These are phyloP conservation scores for Amylostereum chailletii DNA, from an alignment of 1,284 basidiomycete genomes.

Conservation along the genomic window DNA sequence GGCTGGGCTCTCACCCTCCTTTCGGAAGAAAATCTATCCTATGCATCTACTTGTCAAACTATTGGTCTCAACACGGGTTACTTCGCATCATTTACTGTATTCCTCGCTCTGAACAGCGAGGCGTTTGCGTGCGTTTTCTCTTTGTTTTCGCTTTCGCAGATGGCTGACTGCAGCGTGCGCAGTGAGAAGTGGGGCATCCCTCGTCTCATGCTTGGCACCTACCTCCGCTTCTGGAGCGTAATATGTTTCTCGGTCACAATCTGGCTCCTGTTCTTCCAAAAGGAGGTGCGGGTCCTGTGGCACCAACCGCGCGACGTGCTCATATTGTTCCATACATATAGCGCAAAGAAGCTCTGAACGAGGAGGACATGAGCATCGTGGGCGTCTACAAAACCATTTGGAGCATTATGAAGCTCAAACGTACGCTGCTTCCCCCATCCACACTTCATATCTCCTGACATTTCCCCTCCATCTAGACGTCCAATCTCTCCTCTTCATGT, in stretches of 20 bases:
- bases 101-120: conserved; percentile 93
- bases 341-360: conserved; percentile 65
- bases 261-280: conserved; percentile 86
- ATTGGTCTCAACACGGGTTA: conserved; percentile 96
- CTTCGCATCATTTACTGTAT: conserved; percentile 95
- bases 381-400: conserved; percentile 94
- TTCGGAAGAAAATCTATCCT: conserved; percentile 91
- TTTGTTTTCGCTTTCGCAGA: conserved; percentile 3
- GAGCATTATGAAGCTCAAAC: conserved; percentile 86
- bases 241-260: conserved; percentile 79
- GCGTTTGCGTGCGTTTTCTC: conserved; percentile 73
- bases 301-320: neutral
- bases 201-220: conserved; percentile 72
- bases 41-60: conserved; percentile 97
- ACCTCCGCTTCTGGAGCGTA: conserved; percentile 83
- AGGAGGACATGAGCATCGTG: conserved; percentile 85
- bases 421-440: conserved; percentile 37
- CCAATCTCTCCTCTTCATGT: conserved; percentile 81
- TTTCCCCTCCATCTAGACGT: conserved; percentile 53
- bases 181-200: conserved; percentile 84
- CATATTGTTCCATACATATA: conserved; percentile 20
- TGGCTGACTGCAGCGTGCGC: conserved; percentile 7
- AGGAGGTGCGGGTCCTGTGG: conserved; percentile 50
- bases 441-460: neutral
- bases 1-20: conserved; percentile 97